Percentiles rank a stretch among this genome's conserved stretches.
Evolutionary conservation across 768 basidiomycete species (phyloP).

Genomic region (Suillus fuscotomentosus): DNA sequence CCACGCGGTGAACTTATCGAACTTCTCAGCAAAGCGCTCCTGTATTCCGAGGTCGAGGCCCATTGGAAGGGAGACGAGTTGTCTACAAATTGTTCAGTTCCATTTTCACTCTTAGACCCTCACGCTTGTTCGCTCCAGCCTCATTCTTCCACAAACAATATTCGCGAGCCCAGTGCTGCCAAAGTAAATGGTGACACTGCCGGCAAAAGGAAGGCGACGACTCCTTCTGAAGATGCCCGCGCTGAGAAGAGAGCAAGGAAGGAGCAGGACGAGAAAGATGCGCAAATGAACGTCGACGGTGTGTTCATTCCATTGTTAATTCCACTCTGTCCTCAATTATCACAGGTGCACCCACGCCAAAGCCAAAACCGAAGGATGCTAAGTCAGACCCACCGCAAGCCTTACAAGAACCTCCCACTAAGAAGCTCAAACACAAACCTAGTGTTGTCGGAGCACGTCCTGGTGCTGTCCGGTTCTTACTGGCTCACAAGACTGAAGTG

Average conservation of each 20-base stretch:
- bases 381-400: constrained; percentile 22
- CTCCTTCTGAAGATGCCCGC: constrained; percentile 46
- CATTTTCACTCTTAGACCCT: constrained; percentile 72
- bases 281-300: constrained; percentile 42
- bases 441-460: constrained; percentile 28
- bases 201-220: constrained; percentile 52
- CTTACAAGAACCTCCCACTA: constrained; percentile 16
- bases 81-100: constrained; percentile 61
- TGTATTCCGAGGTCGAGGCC: constrained; percentile 80
- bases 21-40: constrained; percentile 73
- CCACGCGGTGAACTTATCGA: constrained; percentile 82
- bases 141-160: constrained; percentile 17
- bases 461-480: constrained; percentile 45
- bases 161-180: constrained; percentile 11
- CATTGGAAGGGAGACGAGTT: constrained; percentile 71
- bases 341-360: constrained; percentile 14
- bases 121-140: constrained; percentile 67
- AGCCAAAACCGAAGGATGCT: constrained; percentile 16
- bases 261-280: constrained; percentile 38
- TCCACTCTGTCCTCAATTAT: constrained; percentile 2
- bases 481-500: constrained; percentile 51
- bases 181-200: constrained; percentile 19
- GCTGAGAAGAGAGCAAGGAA: constrained; percentile 64
- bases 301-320: constrained; percentile 26
- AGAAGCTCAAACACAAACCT: constrained; percentile 39